Evolutionary conservation across 2,329 filamentous ascomycete species (phyloP), one percentile per base, ranked within the genome.

Genomic region (Arthroderma sp.): DNA sequence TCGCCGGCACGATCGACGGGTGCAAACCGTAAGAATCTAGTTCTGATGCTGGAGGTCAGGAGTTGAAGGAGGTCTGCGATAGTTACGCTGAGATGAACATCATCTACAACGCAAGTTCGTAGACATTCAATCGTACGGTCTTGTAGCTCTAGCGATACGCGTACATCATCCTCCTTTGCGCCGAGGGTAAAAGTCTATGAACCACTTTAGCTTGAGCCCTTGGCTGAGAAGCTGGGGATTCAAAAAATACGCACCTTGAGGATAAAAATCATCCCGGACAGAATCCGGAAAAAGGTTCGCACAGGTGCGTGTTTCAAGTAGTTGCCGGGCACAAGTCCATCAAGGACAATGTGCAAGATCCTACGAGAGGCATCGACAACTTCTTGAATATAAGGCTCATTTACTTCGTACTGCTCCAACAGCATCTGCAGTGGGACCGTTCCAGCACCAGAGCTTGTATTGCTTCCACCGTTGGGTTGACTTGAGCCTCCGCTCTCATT

Each of bases 181-280:
- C 77, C 77, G 2, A 81, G 65, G 1, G 75, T 77, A 50, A 81
- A 80, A 0, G 76, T 78, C 66, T 72, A 47, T 29, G 38, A 42
- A 22, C 29, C 15, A 27, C 5, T 41, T 59, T 49, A 53, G 52
- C 36, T 11, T 39, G 3, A 22, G 6, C 4, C 15, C 15, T 22
- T 22, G 15, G 15, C 15, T 22, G 15, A 22, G 15, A 22, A 22
- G 15, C 15, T 22, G 15, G 15, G 15, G 15, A 22, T 22, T 22
- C 15, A 29, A 10, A 32, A 37, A 11, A 4, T 41, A 46, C 58
- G 42, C 61, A 72, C 70, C 60, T 81, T 81, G 36, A 81, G 65
- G 22, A 80, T 69, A 50, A 81, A 80, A 53, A 80, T 79, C 55
- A 78, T 75, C 5, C 76, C 77, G 8, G 73, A 77, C 39, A 80